Base-by-base conservation (phyloP, 106 monocot species). In the Dendrobium chrysotoxum region DNA sequence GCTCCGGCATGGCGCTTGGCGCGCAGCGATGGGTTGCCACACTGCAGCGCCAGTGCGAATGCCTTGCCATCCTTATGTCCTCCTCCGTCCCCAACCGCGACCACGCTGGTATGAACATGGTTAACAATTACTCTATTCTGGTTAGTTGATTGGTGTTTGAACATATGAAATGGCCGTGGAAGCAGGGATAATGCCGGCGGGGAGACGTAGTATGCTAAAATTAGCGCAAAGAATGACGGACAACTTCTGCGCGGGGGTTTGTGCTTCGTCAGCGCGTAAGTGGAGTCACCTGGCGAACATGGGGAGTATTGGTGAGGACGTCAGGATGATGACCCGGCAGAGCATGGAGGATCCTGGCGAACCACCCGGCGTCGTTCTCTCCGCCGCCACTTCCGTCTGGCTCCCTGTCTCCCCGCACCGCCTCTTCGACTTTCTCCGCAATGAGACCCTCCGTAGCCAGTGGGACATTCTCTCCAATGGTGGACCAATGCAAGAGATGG, bases 381-480 rank as follows among this genome's bases (percentile, higher is more conserved):
- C 93, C 47, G 96, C 93, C 1, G 96, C 96, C 31, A 96, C 93
- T 1, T 89, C 96, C 0, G 96, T 93, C 0, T 93, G 96, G 96
- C 80, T 96, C 2, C 93, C 91, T 1, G 85, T 85, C 5, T 23
- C 82, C 1, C 87, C 91, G 11, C 77, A 77, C 64, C 83, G 93
- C 10, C 80, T 96, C 46, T 93, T 96, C 75, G 88, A 91, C 45
- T 96, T 96, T 84, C 85, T 96, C n/a, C 86, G 93, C 30, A 83
- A 96, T 54, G 93, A 89, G 81, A 53, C 78, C 28, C 83, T 96
- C 6, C 89, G 96, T 3, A 91, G 93, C 84, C 83, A 91, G 89
- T 96, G 96, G 96, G 96, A 96, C 78, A 91, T 96, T 8, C 89
- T 96, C 39, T 91, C 91, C 67, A 94, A 94, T 55, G 96, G 96